These are phyloP conservation scores for Vickermania spadyakhi DNA, from an alignment of 208 protist genomes.

Conservation along the genomic window DNA sequence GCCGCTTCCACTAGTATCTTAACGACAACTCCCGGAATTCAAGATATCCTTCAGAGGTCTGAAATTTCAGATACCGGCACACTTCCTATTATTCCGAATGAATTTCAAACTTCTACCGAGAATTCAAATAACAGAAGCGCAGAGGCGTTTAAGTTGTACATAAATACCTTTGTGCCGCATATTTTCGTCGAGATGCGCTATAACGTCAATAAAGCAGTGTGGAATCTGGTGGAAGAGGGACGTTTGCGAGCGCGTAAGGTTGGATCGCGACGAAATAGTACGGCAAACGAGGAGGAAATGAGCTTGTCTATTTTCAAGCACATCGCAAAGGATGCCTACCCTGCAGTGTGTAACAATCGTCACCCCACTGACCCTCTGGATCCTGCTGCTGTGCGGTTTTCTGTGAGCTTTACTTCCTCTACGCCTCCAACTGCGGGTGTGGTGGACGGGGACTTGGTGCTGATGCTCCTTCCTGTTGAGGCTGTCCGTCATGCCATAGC, in stretches of 20 bases:
- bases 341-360: background rate
- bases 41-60: too few relatives aligned
- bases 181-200: conserved; percentile 72
- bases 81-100: too few relatives aligned
- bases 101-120: too few relatives aligned
- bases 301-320: background rate
- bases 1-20: background rate
- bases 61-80: too few relatives aligned
- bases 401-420: background rate
- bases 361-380: background rate
- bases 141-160: too few relatives aligned
- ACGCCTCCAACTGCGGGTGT: conserved; percentile 6
- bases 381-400: background rate
- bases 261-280: background rate
- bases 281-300: background rate
- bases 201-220: conserved; percentile 28
- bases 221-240: conserved; percentile 18
- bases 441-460: conserved; percentile 50
- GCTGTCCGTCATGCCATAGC: conserved; percentile 6
- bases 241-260: background rate
- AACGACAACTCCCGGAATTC: background rate
- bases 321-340: background rate
- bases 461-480: conserved; percentile 52
- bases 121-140: too few relatives aligned
- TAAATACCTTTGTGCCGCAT: conserved; percentile 53